These are phyloP conservation scores for Aspergillus sp. DNA, from an alignment of 2,329 filamentous ascomycete genomes.

Conservation along the genomic window DNA sequence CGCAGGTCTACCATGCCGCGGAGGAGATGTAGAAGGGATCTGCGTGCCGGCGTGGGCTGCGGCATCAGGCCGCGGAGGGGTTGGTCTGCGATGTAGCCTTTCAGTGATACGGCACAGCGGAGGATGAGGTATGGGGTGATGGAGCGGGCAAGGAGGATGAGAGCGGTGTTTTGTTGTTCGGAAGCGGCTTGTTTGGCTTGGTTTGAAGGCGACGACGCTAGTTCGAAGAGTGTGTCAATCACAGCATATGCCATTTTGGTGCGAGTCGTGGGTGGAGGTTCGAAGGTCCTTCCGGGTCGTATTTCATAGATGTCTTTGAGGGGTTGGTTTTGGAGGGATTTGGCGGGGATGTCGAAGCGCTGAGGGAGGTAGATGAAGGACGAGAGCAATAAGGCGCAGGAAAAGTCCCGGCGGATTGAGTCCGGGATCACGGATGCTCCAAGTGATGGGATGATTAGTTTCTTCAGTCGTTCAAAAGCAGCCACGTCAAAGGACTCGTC, in stretches of 20 bases:
- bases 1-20: conserved; percentile 65
- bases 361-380: conserved; percentile 78
- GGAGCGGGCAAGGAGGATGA: conserved; percentile 69
- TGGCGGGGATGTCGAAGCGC: conserved; percentile 58
- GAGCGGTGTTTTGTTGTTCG: conserved; percentile 38
- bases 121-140: conserved; percentile 80
- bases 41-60: conserved; percentile 77
- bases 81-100: conserved; percentile 86
- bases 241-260: conserved; percentile 77
- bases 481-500: conserved; percentile 83
- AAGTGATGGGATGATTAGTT: conserved; percentile 72
- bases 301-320: conserved; percentile 65
- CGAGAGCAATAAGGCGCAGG: conserved; percentile 74
- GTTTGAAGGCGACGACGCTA: conserved; percentile 55
- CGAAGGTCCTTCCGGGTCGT: conserved; percentile 71
- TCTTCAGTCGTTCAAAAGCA: conserved; percentile 67
- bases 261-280: conserved; percentile 65
- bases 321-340: conserved; percentile 50
- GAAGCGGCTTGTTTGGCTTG: conserved; percentile 27
- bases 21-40: conserved; percentile 75
- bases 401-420: conserved; percentile 67
- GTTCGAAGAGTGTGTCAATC: conserved; percentile 74
- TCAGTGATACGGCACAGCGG: conserved; percentile 76
- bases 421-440: conserved; percentile 68
- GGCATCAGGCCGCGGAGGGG: conserved; percentile 87